These are phyloP conservation scores for Cyberlindnera americana DNA, from an alignment of 805 yeast species.

Conservation along the genomic window DNA sequence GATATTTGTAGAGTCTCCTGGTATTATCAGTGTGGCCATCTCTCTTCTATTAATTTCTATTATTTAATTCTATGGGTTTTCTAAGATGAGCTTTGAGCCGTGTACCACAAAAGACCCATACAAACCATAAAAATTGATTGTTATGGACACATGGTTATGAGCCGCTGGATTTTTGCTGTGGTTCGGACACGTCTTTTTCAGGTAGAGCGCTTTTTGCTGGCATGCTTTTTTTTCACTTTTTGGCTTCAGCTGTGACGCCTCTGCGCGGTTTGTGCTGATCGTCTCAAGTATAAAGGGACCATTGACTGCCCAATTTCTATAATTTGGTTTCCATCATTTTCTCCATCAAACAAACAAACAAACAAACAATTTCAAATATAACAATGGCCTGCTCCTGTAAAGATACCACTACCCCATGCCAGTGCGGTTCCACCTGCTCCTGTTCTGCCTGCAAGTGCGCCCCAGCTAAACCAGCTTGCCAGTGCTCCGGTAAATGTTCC, in stretches of 20 bases:
- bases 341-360: not conserved
- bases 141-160: no score
- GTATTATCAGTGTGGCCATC: slow-evolving; percentile 28
- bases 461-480: slow-evolving; percentile 10
- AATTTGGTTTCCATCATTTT: not conserved
- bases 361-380: not conserved
- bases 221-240: slow-evolving; percentile 1
- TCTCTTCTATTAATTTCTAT: no score
- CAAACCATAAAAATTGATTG: no score
- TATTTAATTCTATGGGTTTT: no score
- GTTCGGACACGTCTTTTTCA: no score
- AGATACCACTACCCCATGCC: slow-evolving; percentile 8
- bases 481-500: slow-evolving; percentile 7
- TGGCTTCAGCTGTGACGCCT: no score
- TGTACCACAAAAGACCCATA: no score
- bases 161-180: not conserved
- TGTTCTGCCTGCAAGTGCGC: slow-evolving; percentile 11
- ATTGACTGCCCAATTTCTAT: not conserved
- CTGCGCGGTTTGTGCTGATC: slow-evolving; percentile 6
- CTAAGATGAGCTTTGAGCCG: no score
- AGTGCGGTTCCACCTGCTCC: slow-evolving; percentile 6
- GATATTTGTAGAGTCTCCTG: slow-evolving; percentile 33
- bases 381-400: slow-evolving; percentile 10
- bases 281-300: not conserved
- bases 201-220: slow-evolving; percentile 4